A percentile compares a stretch with the other conserved stretches of the same genome.
Evolutionary conservation across 805 yeast genomes (phyloP).

Genomic region (Metschnikowia bowlesiae): DNA sequence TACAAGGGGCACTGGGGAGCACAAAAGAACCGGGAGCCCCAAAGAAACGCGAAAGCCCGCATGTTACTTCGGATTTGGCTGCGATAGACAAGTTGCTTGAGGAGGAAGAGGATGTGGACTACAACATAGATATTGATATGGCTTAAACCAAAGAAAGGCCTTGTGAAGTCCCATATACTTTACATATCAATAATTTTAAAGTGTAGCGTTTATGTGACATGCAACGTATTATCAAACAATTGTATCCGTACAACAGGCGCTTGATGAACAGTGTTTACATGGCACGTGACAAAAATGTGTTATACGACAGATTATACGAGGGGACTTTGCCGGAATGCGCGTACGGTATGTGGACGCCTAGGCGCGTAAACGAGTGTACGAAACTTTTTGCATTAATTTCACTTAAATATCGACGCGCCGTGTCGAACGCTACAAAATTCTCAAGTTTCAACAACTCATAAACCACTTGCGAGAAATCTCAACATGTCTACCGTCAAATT

Average conservation of each 20-base stretch:
- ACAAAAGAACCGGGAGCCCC: not conserved
- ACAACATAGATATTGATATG: constrained; percentile 27
- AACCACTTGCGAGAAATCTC: constrained; percentile 3
- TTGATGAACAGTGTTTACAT: not conserved
- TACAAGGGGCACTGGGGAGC: not conserved
- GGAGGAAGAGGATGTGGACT: constrained; percentile 36
- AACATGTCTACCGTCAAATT: constrained; percentile 23
- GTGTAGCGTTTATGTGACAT: too few species aligned
- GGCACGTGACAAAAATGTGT: not conserved
- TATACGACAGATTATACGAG: not conserved
- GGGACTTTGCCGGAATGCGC: not conserved
- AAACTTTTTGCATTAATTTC: constrained; percentile 5
- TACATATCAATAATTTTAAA: too few species aligned
- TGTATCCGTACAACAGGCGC: not conserved
- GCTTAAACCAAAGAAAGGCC: not conserved
- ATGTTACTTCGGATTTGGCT: constrained; percentile 16
- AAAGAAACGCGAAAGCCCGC: not conserved
- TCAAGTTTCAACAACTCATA: constrained; percentile 17
- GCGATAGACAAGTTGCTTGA: constrained; percentile 34
- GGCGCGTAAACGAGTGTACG: constrained; percentile 18
- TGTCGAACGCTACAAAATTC: not conserved
- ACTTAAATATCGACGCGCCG: not conserved
- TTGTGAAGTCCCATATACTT: not conserved
- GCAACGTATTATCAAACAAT: not conserved
- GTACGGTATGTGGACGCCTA: not conserved